Evolutionary conservation across 371 early-diverging fungal genomes (phyloP), one percentile per base, ranked within the genome.

Genomic region (Lichtheimia corymbifera): DNA sequence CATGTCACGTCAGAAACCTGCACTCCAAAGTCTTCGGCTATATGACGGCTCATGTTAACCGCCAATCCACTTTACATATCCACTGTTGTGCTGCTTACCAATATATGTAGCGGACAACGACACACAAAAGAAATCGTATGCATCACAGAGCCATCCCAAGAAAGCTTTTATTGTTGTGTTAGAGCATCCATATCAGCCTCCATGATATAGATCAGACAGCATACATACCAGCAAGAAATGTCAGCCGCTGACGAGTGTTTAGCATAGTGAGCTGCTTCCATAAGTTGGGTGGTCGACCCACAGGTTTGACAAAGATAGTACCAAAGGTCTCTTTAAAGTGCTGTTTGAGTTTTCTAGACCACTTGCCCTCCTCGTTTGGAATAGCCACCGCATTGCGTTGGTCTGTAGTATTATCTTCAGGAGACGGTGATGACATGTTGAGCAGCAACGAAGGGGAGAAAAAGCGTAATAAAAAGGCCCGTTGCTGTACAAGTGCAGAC

Each of bases 91-190:
- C 1, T 35, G 1, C 14, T 67, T 68, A 77, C 78, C 78, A 18
- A 79, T 79, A 27, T 68, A 54, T 2, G 74, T 71, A 18, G 74
- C 72, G 5, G 73, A 67, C 40, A 88, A 71, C 3, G 84, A 72
- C 3, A 89, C 83, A 28, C 79, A 79, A 65, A 88, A 88, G 70
- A 86, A 91, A 70, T 89, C 91, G 63, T 87, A 83, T 12, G 89
- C 86, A 71, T 91, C 89, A n/a, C 89, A 65, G 22, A 84, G 77
- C 90, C 91, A 91, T 13, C 88, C 91, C 58, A 88, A 71, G 59
- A 87, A 89, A 27, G 88, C 88, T 79, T 43, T 30, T 2, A 12
- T 15, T 1, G 35, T 40, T n/a, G 25, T 45, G 24, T 18, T 17
- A 24, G 42, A n/a, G 12, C 5, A 35, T 35, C 11, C 11, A 9